Percentiles rank a stretch among this genome's conserved stretches.
phyloP scores from a whole-genome alignment of 345 rosid genomes.

The Physaria fendleri region DNA sequence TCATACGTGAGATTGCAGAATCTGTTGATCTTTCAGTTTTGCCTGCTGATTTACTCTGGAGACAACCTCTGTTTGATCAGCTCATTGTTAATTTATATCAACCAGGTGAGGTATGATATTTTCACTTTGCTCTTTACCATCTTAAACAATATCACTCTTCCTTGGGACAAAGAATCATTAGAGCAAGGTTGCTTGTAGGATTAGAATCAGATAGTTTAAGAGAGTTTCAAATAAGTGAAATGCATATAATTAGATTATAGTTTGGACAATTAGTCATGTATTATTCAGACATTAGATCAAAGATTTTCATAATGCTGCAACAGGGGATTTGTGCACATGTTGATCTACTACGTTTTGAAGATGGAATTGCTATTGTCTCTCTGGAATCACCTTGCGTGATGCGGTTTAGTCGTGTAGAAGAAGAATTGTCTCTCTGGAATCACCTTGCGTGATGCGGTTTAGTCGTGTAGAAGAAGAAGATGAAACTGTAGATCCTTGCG shows the following conservation, averaged over 20 bases:
- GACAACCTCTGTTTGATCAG: conserved; percentile 82
- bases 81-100: conserved; percentile 70
- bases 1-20: conserved; percentile 45
- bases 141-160: neutral
- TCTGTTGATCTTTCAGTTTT: conserved; percentile 26
- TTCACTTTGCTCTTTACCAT: neutral
- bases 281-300: neutral
- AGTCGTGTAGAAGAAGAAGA: conserved; percentile 38
- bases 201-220: neutral
- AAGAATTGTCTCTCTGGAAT: conserved; percentile 75
- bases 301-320: neutral
- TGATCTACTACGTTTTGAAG: conserved; percentile 83
- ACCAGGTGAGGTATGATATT: conserved; percentile 71
- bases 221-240: neutral
- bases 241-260: neutral
- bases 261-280: neutral
- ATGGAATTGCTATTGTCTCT: conserved; percentile 81
- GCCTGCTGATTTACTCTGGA: conserved; percentile 54
- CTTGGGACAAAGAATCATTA: neutral
- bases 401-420: conserved; percentile 50
- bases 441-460: conserved; percentile 84
- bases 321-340: conserved; percentile 96
- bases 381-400: conserved; percentile 81
- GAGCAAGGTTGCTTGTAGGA: neutral
- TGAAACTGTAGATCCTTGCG: conserved; percentile 65